phyloP scores from a whole-genome alignment of 83 land plant genomes.

The Larix sibirica region DNA sequence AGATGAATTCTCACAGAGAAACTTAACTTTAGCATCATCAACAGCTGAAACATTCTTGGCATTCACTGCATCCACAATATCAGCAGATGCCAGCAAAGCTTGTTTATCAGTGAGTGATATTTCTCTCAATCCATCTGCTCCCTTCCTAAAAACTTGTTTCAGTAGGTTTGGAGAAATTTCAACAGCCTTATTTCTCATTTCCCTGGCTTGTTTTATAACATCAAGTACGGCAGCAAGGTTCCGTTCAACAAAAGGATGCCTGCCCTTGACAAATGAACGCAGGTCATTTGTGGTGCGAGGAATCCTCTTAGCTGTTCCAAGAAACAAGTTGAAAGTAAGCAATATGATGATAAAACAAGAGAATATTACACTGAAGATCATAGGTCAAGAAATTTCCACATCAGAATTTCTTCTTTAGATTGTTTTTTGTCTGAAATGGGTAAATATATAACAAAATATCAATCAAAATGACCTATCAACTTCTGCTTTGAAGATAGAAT shows the following conservation, averaged over 20 bases:
- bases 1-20: neutral
- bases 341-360: neutral
- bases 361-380: neutral
- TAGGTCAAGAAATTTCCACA: neutral
- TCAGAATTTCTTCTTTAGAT: neutral
- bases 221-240: constrained; percentile 56
- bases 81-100: neutral
- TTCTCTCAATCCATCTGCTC: neutral
- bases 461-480: neutral
- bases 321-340: neutral
- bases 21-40: neutral
- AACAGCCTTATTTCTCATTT: neutral
- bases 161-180: neutral
- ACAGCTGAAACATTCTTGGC: neutral
- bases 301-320: constrained; percentile 67
- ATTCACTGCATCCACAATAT: neutral
- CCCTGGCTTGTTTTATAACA: constrained; percentile 38
- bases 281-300: constrained; percentile 59
- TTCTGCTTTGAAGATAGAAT: neutral
- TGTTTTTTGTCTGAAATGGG: neutral
- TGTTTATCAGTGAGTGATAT: neutral
- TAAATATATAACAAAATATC: neutral
- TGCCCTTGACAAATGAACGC: constrained; percentile 56
- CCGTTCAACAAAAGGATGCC: constrained; percentile 70
- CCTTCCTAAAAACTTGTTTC: neutral